Evolutionary conservation across 306 rosid species (phyloP).

Genomic region (Prunus mongolica): DNA sequence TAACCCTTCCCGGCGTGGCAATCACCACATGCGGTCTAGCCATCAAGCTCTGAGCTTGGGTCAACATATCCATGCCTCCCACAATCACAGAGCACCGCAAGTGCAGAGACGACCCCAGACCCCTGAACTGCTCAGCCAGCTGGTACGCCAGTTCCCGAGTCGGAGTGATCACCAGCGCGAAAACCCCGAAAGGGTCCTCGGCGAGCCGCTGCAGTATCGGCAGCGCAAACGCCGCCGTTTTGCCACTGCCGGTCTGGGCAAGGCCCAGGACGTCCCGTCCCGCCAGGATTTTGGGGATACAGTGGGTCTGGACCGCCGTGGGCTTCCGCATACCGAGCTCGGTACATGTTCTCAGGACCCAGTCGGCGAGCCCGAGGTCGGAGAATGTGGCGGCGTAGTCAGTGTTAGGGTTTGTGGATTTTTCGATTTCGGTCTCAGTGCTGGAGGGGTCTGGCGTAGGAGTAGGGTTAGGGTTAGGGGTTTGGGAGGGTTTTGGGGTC

Average conservation of each 20-base stretch:
- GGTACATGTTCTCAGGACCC: conserved; percentile 58
- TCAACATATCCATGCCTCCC: conserved; percentile 79
- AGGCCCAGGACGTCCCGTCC: conserved; percentile 78
- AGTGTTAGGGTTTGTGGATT: neutral
- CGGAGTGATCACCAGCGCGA: conserved; percentile 74
- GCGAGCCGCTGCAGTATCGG: conserved; percentile 77
- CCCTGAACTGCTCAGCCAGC: conserved; percentile 74
- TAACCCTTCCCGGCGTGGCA: conserved; percentile 82
- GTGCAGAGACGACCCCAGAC: conserved; percentile 61
- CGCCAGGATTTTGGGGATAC: conserved; percentile 67
- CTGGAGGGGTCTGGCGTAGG: conserved; percentile 3
- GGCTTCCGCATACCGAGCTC: conserved; percentile 71
- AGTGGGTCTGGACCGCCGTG: conserved; percentile 58
- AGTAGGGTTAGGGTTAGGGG: conserved; percentile 17
- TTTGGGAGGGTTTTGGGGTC: conserved; percentile 19
- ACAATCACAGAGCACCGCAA: conserved; percentile 67
- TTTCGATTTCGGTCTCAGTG: conserved; percentile 12
- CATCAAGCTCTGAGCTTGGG: conserved; percentile 52
- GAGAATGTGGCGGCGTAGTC: conserved; percentile 29
- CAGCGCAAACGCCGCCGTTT: conserved; percentile 91
- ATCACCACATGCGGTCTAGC: conserved; percentile 78
- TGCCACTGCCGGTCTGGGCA: conserved; percentile 83
- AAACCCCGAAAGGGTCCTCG: conserved; percentile 66
- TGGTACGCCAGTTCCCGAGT: conserved; percentile 83
- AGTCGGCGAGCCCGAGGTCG: conserved; percentile 64